phyloP scores from a whole-genome alignment of 495 filamentous ascomycete species.

The Hypomontagnella submonticulosa region DNA sequence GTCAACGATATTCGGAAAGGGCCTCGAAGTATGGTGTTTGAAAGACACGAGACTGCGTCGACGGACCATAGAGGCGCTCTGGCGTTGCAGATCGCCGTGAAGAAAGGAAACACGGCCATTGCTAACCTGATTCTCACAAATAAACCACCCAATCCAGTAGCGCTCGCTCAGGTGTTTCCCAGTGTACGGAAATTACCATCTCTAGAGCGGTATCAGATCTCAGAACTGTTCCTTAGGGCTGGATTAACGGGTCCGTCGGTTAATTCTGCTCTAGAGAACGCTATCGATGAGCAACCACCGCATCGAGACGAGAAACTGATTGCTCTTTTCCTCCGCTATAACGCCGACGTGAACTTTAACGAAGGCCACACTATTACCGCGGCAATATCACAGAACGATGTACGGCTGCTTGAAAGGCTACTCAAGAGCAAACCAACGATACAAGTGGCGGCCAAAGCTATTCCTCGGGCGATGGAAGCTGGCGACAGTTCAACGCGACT shows the following conservation, averaged over 20 bases:
- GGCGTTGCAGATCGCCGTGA: conserved; percentile 55
- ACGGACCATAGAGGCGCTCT: conserved; percentile 57
- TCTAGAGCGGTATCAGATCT: conserved; percentile 52
- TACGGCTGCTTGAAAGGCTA: conserved; percentile 51
- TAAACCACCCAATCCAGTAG: conserved; percentile 51
- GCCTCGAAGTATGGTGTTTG: conserved; percentile 43
- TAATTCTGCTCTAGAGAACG: conserved; percentile 54
- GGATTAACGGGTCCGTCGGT: conserved; percentile 51
- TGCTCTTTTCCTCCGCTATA: conserved; percentile 55
- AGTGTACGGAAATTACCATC: conserved; percentile 46
- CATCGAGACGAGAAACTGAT: conserved; percentile 56
- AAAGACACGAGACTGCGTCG: conserved; percentile 57
- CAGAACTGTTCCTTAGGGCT: conserved; percentile 53
- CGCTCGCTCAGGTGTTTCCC: conserved; percentile 54
- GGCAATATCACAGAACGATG: conserved; percentile 53
- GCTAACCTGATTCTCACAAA: conserved; percentile 52
- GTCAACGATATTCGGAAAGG: conserved; percentile 40
- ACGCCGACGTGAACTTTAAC: conserved; percentile 59
- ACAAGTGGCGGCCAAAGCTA: conserved; percentile 50
- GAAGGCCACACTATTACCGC: conserved; percentile 55
- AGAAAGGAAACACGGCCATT: conserved; percentile 50
- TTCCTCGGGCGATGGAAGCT: conserved; percentile 53
- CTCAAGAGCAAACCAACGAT: conserved; percentile 52
- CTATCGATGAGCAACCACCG: conserved; percentile 55
- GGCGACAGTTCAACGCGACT: conserved; percentile 46